Conservation (phyloP, 2,329 filamentous ascomycete genomes). For the Calonectria pteridis region DNA sequence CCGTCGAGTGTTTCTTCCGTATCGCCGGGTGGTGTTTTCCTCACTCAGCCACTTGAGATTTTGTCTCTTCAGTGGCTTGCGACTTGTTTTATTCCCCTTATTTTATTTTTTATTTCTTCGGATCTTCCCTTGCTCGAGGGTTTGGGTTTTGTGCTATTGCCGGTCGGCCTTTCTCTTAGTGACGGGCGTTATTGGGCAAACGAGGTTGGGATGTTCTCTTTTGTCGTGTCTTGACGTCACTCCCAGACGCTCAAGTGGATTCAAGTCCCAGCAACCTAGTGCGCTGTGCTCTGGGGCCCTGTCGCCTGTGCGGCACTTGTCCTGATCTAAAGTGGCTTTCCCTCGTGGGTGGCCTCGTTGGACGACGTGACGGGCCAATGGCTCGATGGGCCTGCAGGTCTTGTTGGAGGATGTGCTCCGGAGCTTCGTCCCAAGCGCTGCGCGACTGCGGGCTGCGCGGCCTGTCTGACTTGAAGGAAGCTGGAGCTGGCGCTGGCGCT, state of each 20-base stretch:
- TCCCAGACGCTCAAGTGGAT: not conserved
- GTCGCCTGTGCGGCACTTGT: not conserved
- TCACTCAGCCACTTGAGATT: constrained; percentile 3
- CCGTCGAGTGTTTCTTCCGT: constrained; percentile 13
- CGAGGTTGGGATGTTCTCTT: constrained; percentile 4
- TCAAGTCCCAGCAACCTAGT: not conserved
- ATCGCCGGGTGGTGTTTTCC: not conserved
- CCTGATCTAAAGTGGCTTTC: constrained; percentile 14
- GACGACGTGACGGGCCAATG: constrained; percentile 9
- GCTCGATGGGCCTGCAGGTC: not conserved
- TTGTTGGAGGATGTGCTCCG: not conserved
- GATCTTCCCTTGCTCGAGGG: not conserved
- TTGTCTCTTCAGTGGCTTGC: constrained; percentile 1
- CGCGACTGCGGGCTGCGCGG: constrained; percentile 4
- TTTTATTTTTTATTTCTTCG: not conserved
- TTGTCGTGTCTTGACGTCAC: constrained; percentile 14
- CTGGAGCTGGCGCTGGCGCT: not conserved
- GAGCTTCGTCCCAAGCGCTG: not conserved
- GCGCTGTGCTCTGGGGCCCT: constrained; percentile 9
- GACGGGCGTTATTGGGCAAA: constrained; percentile 9
- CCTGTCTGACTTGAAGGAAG: constrained; percentile 16
- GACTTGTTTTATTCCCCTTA: not conserved
- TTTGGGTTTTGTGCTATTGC: not conserved
- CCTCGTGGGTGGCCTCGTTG: constrained; percentile 13
- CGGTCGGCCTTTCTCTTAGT: not conserved